These are phyloP conservation scores for Myrmaecium sp. DNA, from an alignment of 2,329 filamentous ascomycete genomes.

Conservation along the genomic window DNA sequence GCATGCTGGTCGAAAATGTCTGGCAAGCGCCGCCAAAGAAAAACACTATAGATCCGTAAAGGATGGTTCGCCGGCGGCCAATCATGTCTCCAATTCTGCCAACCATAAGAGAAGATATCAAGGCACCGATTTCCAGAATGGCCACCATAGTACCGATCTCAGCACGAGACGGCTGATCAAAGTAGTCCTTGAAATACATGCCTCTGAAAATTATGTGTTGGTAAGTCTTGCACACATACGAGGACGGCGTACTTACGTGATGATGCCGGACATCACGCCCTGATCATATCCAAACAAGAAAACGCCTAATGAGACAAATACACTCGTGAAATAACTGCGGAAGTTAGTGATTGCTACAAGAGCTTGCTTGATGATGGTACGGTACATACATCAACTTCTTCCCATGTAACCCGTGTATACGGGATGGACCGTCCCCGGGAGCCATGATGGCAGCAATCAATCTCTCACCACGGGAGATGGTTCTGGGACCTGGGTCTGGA, in stretches of 20 bases:
- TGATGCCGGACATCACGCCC: constrained; percentile 68
- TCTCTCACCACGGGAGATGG: constrained; percentile 49
- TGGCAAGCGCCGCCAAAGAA: constrained; percentile 70
- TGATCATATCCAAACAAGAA: constrained; percentile 85
- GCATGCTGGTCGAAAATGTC: constrained; percentile 63
- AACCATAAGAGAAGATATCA: constrained; percentile 74
- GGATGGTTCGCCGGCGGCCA: constrained; percentile 72
- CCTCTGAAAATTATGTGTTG: constrained; percentile 39
- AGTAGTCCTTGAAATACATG: constrained; percentile 77
- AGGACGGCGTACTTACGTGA: constrained; percentile 37
- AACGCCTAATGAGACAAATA: constrained; percentile 73
- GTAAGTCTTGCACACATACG: constrained; percentile 5
- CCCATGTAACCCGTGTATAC: constrained; percentile 83
- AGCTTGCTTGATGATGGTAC: not conserved
- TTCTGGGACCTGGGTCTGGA: constrained; percentile 47
- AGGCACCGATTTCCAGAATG: constrained; percentile 84
- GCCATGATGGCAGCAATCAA: constrained; percentile 74
- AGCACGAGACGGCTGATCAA: constrained; percentile 70
- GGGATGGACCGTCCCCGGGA: constrained; percentile 47
- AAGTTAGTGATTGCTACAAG: constrained; percentile 5
- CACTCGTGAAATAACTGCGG: constrained; percentile 81
- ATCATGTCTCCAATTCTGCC: constrained; percentile 84
- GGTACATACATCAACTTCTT: constrained; percentile 69
- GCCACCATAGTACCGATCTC: constrained; percentile 95
- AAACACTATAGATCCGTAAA: constrained; percentile 88